Evolutionary conservation across 2,329 filamentous ascomycete genomes (phyloP).

Genomic region (Trichophyton simii): DNA sequence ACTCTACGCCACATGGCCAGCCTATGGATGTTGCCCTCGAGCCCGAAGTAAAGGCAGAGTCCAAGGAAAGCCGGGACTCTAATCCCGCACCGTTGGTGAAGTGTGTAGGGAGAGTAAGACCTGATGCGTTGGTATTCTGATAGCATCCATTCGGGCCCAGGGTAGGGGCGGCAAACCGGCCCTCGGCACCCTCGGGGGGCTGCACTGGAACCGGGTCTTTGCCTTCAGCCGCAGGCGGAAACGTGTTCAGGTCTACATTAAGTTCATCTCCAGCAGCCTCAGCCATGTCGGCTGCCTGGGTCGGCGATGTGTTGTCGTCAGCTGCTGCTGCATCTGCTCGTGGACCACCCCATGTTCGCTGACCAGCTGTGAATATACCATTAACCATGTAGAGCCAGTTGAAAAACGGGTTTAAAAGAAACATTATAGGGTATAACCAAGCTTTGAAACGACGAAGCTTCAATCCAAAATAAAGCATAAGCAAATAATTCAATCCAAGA

Average conservation of each 20-base stretch:
- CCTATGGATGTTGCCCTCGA: constrained; percentile 47
- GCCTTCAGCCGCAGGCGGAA: constrained; percentile 39
- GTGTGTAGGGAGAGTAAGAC: constrained; percentile 42
- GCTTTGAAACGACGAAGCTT: constrained; percentile 84
- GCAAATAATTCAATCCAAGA: constrained; percentile 79
- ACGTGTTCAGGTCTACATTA: constrained; percentile 79
- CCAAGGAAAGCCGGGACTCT: constrained; percentile 51
- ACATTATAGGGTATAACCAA: constrained; percentile 92
- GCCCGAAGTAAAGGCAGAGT: constrained; percentile 49
- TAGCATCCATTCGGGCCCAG: constrained; percentile 57
- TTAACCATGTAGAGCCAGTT: constrained; percentile 99
- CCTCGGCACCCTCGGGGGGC: constrained; percentile 62
- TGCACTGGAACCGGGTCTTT: constrained; percentile 49
- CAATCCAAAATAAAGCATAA: constrained; percentile 92
- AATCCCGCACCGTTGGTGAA: constrained; percentile 34
- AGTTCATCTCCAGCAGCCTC: constrained; percentile 71
- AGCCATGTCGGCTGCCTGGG: constrained; percentile 73
- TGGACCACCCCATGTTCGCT: constrained; percentile 90
- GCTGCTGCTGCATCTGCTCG: constrained; percentile 77
- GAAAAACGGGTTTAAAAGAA: constrained; percentile 87
- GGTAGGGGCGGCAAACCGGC: constrained; percentile 62
- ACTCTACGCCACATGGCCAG: constrained; percentile 56
- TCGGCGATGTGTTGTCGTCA: constrained; percentile 60
- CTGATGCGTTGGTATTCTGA: constrained; percentile 55
- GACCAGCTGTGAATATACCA: constrained; percentile 85